phyloP scores from a whole-genome alignment of 2,329 filamentous ascomycete genomes.

The Phialophora macrospora region DNA sequence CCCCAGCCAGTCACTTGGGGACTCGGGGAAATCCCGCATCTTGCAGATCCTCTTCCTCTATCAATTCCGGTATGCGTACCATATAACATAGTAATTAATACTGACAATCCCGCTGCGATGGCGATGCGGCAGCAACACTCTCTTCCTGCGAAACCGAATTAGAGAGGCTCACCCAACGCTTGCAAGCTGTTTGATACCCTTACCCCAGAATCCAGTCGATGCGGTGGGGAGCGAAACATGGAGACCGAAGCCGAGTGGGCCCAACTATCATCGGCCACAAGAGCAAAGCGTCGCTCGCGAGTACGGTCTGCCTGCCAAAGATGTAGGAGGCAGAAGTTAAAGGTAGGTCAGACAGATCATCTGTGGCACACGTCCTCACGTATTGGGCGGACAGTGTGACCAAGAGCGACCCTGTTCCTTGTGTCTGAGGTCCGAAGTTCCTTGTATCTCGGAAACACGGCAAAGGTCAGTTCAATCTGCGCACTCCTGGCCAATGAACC shows the following conservation, averaged over 20 bases:
- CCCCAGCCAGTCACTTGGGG: not conserved
- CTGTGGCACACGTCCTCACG: not conserved
- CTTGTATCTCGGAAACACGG: conserved; percentile 34
- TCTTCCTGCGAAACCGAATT: not conserved
- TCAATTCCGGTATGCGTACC: not conserved
- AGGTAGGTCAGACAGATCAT: conserved; percentile 28
- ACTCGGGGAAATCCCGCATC: not conserved
- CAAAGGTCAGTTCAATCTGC: conserved; percentile 12
- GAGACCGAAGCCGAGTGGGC: conserved; percentile 26
- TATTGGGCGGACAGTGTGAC: conserved; percentile 38
- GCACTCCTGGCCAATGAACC: not conserved
- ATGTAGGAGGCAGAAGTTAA: conserved; percentile 42
- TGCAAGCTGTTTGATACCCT: not conserved
- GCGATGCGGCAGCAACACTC: not conserved
- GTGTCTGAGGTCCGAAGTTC: conserved; percentile 40
- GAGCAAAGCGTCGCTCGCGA: conserved; percentile 72
- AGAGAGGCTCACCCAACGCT: not conserved
- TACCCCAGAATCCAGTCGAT: not conserved
- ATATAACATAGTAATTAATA: not conserved
- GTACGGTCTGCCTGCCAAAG: conserved; percentile 50
- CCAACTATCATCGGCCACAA: conserved; percentile 69
- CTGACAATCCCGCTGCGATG: not conserved
- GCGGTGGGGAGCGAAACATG: conserved; percentile 7
- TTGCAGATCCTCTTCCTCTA: not conserved
- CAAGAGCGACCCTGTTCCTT: conserved; percentile 44